Evolutionary conservation across 2,329 filamentous ascomycete genomes (phyloP), one percentile per base, ranked within the genome.

Genomic region (Calonectria henricotiae): DNA sequence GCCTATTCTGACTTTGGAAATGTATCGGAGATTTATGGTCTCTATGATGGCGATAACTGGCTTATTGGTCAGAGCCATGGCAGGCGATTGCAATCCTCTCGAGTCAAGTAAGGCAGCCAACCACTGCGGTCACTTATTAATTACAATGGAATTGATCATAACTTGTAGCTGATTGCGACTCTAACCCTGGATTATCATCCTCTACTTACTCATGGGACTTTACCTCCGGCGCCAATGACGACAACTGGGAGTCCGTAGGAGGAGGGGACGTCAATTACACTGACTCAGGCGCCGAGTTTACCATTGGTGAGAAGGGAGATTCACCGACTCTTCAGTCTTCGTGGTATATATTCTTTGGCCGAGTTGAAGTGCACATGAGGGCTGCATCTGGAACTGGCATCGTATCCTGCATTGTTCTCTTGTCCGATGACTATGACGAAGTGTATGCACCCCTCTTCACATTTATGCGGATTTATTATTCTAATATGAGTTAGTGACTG

Each of bases 331-430:
- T 94, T 79, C 87, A 87, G 78, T 87, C 87, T 20, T 87, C 92
- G 73, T 94, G 92, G 88, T 95, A 95, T 83, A 93, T 96, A 80
- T 95, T 96, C 91, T 96, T 94, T 76, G 94, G 94, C 47, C 89
- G 89, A 73, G 89, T 94, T 69, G 90, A 93, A 58, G 89, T 92
- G 61, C 87, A 88, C 20, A 85, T 95, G 82, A 92, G 93, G 80
- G 88, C 92, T 11, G 91, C 93, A 6, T 88, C 92, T 0, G 93
- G 93, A 5, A 88, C 86, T 1, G 93, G 94, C 25, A 93, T 96
- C 71, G 91, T 96, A 68, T 94, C 92, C 81, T 93, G 91, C 67
- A 86, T 92, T 5, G 91, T 96, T 8, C 81, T 96, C 69, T 90
- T 94, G 80, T 95, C 92, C 0, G 93, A 95, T 77, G 88, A 89